A percentile compares a stretch with the other conserved stretches of the same genome.
These are phyloP conservation scores for Erodium texanum DNA, from an alignment of 441 rosid species.

Conservation along the genomic window DNA sequence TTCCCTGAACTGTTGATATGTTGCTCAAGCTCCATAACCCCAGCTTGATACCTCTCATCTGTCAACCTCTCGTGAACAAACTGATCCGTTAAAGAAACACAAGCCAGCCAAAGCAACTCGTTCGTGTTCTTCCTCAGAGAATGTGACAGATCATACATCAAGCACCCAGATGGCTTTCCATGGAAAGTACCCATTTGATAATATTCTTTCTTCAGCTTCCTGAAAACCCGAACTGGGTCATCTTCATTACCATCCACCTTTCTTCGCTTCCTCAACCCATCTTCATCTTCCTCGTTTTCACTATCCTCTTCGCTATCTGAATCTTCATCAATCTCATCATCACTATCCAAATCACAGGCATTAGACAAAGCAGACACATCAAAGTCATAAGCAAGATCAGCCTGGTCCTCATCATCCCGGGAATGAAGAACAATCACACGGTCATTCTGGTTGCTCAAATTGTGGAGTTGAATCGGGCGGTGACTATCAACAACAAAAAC, in stretches of 20 bases:
- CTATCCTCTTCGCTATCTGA: slow-evolving; percentile 36
- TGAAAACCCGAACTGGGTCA: slow-evolving; percentile 45
- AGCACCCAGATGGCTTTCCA: slow-evolving; percentile 85
- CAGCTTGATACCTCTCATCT: slow-evolving; percentile 87
- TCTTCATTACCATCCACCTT: slow-evolving; percentile 34
- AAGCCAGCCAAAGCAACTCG: slow-evolving; percentile 89
- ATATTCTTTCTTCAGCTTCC: slow-evolving; percentile 62
- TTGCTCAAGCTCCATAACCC: slow-evolving; percentile 96
- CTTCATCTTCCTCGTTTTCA: slow-evolving; percentile 31
- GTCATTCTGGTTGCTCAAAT: too few relatives aligned
- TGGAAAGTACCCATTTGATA: slow-evolving; percentile 81
- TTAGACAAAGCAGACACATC: slow-evolving; percentile 66
- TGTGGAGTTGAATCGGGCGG: too few relatives aligned
- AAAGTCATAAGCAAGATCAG: slow-evolving; percentile 73
- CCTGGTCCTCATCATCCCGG: slow-evolving; percentile 70
- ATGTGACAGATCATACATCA: slow-evolving; percentile 74
- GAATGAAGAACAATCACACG: too few relatives aligned
- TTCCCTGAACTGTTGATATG: slow-evolving; percentile 81
- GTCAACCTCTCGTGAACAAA: slow-evolving; percentile 87
- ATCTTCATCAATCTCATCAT: slow-evolving; percentile 36
- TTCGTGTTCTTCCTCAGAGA: slow-evolving; percentile 70
- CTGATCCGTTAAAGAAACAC: slow-evolving; percentile 87
- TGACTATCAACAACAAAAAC: too few relatives aligned
- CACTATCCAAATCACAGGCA: slow-evolving; percentile 37
- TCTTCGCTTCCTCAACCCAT: slow-evolving; percentile 52